Percentiles rank a stretch among this genome's conserved stretches.
phyloP scores from a whole-genome alignment of 495 filamentous ascomycete genomes.

The Penicillium cataractarum region DNA sequence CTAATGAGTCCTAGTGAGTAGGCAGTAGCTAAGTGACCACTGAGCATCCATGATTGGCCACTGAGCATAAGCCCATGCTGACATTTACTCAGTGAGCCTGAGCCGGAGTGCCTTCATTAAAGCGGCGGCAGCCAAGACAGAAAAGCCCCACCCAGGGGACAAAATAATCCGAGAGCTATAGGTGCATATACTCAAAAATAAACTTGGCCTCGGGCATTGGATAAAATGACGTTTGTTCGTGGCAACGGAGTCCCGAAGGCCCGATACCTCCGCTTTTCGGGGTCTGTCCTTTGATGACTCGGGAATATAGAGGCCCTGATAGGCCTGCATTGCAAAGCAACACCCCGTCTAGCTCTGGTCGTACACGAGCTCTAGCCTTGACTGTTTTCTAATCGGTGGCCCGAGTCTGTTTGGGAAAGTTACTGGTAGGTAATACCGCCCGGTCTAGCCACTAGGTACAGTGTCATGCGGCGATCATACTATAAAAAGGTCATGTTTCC shows the following conservation, averaged over 20 bases:
- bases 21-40: too few species aligned
- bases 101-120: slow-evolving; percentile 28
- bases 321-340: slow-evolving; percentile 10
- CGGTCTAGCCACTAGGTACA: not conserved
- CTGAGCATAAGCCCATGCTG: slow-evolving; percentile 16
- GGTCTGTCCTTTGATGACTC: not conserved
- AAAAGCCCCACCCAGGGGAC: slow-evolving; percentile 9
- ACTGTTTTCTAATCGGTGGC: not conserved
- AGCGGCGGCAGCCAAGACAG: slow-evolving; percentile 21
- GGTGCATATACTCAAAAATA: slow-evolving; percentile 3
- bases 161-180: slow-evolving; percentile 7
- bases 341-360: not conserved
- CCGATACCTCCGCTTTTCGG: slow-evolving; percentile 19
- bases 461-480: slow-evolving; percentile 1
- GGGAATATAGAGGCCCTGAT: slow-evolving; percentile 19
- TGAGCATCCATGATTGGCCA: not conserved
- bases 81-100: slow-evolving; percentile 30
- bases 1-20: too few species aligned
- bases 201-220: not conserved
- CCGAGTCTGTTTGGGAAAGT: not conserved
- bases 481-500: slow-evolving; percentile 7
- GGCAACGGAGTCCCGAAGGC: slow-evolving; percentile 14
- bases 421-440: not conserved
- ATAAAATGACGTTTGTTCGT: slow-evolving; percentile 25
- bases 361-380: not conserved